Evolutionary conservation across 352 stramenopile genomes (phyloP).

Genomic region (Globisporangium acanthophoron): DNA sequence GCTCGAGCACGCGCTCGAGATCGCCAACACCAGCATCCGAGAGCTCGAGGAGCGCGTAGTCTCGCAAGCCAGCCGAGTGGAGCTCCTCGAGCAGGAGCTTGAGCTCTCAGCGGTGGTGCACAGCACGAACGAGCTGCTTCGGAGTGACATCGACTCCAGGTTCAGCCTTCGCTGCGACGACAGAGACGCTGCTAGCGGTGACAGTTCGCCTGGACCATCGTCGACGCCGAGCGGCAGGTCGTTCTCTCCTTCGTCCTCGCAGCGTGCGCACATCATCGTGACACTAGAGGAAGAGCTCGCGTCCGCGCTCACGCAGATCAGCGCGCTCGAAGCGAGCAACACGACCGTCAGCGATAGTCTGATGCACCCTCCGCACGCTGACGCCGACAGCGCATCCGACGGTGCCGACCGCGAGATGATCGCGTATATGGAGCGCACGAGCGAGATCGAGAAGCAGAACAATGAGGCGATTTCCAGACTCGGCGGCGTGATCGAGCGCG

Average conservation of each 20-base stretch:
- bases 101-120: slow-evolving; percentile 8
- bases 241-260: slow-evolving; percentile 3
- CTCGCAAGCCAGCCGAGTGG: slow-evolving; percentile 5
- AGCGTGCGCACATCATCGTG: slow-evolving; percentile 18
- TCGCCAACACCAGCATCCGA: neutral
- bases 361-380: neutral
- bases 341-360: neutral
- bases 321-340: slow-evolving; percentile 11
- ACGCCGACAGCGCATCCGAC: neutral
- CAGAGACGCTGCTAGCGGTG: neutral
- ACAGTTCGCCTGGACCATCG: neutral
- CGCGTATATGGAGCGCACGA: slow-evolving; percentile 13
- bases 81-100: slow-evolving; percentile 12
- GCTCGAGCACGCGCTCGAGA: slow-evolving; percentile 6
- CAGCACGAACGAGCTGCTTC: slow-evolving; percentile 11
- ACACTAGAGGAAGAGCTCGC: slow-evolving; percentile 22
- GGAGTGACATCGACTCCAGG: neutral
- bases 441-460: slow-evolving; percentile 15
- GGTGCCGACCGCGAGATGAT: slow-evolving; percentile 8
- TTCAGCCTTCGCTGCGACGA: neutral
- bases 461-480: slow-evolving; percentile 9
- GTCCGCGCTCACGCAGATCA: slow-evolving; percentile 18
- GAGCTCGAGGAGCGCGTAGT: slow-evolving; percentile 4
- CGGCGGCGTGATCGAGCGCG: slow-evolving; percentile 6
- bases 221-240: neutral